Percentiles rank a stretch among this genome's conserved stretches.
These are phyloP conservation scores for Plantago major DNA, from an alignment of 257 asterid genomes.

Conservation along the genomic window DNA sequence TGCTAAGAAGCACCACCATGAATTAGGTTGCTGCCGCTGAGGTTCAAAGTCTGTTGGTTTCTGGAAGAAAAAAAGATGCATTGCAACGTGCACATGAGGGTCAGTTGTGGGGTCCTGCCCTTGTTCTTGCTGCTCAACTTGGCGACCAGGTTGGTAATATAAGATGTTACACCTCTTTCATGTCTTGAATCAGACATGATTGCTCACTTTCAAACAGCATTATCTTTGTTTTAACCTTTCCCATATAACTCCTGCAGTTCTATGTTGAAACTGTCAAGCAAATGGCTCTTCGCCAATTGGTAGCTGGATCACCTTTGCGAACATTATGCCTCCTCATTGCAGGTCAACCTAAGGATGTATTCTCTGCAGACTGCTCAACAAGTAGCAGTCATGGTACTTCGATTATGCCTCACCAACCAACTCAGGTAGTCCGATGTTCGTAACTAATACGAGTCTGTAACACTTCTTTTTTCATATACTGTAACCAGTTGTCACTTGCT, in stretches of 20 bases:
- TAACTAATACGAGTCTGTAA: no score
- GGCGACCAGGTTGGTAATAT: constrained; percentile 65
- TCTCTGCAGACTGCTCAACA: constrained; percentile 47
- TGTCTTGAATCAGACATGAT: constrained; percentile 3
- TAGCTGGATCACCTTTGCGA: constrained; percentile 93
- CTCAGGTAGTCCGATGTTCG: constrained; percentile 50
- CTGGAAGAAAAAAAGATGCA: constrained; percentile 95
- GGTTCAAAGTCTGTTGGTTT: constrained; percentile 85
- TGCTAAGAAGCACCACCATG: constrained; percentile 18
- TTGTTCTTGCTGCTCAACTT: constrained; percentile 95
- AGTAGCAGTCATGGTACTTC: constrained; percentile 38
- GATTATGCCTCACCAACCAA: constrained; percentile 53
- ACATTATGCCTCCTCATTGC: constrained; percentile 90
- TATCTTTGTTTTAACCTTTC: constrained; percentile 5
- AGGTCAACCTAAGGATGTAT: constrained; percentile 91
- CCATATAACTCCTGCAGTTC: constrained; percentile 49
- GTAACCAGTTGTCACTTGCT: no score
- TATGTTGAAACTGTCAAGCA: constrained; percentile 89
- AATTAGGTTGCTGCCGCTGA: constrained; percentile 74
- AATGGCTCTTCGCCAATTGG: constrained; percentile 86
- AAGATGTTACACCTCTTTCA: constrained; percentile 9
- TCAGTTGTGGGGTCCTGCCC: constrained; percentile 98
- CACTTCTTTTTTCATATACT: no score
- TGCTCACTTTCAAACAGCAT: background rate
- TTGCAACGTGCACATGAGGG: constrained; percentile 92